Conservation (phyloP, 140 eudicot species). For the Bidens hawaiensis region DNA sequence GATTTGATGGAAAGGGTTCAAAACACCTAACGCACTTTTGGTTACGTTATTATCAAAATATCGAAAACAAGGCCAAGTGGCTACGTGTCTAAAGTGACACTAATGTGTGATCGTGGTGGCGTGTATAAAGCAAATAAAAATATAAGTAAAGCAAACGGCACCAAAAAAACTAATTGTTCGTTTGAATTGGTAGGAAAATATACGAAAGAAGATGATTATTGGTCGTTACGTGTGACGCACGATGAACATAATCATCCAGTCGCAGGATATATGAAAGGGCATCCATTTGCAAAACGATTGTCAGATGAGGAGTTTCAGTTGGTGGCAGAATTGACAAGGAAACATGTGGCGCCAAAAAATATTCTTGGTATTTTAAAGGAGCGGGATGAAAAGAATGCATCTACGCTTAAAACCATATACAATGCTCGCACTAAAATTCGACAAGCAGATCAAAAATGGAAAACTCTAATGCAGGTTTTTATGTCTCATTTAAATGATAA, state of each 20-base stretch:
- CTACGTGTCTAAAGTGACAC: neutral
- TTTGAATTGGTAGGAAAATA: neutral
- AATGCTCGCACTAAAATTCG: neutral
- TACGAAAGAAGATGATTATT: neutral
- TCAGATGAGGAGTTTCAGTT: conserved; percentile 13
- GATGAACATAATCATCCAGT: conserved; percentile 13
- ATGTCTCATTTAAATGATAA: no score
- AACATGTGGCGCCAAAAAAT: conserved; percentile 12
- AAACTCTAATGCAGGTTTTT: neutral
- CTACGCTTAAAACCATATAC: no score
- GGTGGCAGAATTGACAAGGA: no score
- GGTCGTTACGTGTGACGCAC: neutral
- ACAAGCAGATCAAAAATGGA: neutral
- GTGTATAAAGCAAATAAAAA: neutral
- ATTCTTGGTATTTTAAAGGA: no score
- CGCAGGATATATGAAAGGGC: no score
- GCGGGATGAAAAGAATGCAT: neutral
- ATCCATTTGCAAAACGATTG: no score
- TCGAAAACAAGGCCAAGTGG: neutral
- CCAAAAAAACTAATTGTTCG: conserved; percentile 1
- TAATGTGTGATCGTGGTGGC: conserved; percentile 17
- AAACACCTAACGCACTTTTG: conserved; percentile 8
- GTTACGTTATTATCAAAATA: conserved; percentile 14
- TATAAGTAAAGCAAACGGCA: neutral
- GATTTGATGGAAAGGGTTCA: conserved; percentile 15